phyloP scores from a whole-genome alignment of 495 filamentous ascomycete genomes.

The Hypoxylon lienhwacheense region DNA sequence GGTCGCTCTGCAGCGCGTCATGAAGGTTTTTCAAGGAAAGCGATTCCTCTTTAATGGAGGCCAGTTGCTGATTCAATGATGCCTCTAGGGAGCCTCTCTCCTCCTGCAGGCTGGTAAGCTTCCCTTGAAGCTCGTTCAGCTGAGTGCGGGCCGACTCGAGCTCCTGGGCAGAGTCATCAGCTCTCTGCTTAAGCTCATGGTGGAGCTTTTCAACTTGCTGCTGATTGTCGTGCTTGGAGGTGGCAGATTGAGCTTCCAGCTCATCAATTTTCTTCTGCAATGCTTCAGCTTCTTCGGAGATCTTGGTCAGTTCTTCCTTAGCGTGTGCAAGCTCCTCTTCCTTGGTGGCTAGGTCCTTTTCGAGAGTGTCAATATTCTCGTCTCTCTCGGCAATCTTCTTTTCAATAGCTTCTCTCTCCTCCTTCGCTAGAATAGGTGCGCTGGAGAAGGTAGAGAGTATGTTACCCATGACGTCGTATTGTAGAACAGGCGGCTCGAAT shows the following conservation, averaged over 20 bases:
- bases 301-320: conserved; percentile 39
- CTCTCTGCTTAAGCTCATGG: conserved; percentile 13
- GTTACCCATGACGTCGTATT: conserved; percentile 26
- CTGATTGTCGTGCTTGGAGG: conserved; percentile 15
- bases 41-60: conserved; percentile 17
- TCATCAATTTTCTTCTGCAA: conserved; percentile 34
- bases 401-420: conserved; percentile 45
- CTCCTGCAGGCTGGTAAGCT: conserved; percentile 24
- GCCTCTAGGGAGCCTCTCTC: conserved; percentile 18
- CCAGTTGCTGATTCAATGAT: conserved; percentile 18
- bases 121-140: conserved; percentile 22
- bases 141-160: conserved; percentile 21
- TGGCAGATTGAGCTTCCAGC: conserved; percentile 16
- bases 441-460: conserved; percentile 29
- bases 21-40: conserved; percentile 14
- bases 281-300: conserved; percentile 34
- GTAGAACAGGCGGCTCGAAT: background rate
- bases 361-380: conserved; percentile 46
- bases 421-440: conserved; percentile 27
- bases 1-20: conserved; percentile 15
- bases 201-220: conserved; percentile 25
- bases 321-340: conserved; percentile 51
- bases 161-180: conserved; percentile 18
- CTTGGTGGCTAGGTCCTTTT: conserved; percentile 48
- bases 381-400: conserved; percentile 43